Evolutionary conservation across 1,139 yeast species (phyloP), one percentile per base, ranked within the genome.

Genomic region (Candida glucosophila): DNA sequence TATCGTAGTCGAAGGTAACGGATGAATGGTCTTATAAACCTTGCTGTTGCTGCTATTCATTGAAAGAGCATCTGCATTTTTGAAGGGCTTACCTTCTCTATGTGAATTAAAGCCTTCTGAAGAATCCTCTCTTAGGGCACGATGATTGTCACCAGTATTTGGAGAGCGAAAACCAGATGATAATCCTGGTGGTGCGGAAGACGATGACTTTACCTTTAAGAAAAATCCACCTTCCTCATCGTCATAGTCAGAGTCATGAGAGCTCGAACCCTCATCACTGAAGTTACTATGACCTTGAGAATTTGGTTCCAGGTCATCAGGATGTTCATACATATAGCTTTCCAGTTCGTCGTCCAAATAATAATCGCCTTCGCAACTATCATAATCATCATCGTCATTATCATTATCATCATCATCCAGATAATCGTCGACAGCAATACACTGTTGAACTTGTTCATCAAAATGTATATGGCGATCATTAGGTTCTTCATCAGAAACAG

Each of bases 391-490:
- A 22, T 30, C 34, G 15, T 34, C 37, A 8, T 33, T 33, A 13
- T 47, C 44, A 15, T 37, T 40, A 19, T 47, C 47, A 26, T 56
- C 62, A 15, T 60, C 68, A 25, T 56, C 63, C 6, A 54, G 46
- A 25, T 38, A 47, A 10, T 52, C 45, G 34, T 75, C 74, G 12
- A 83, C 48, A 0, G 93, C 85, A 32, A 81, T 73, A 50, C 97
- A 88, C 53, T 90, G 97, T 47, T 82, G 88, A 15, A 90, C 98
- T 32, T 86, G 74, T 44, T 85, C 93, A 46, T 80, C 88, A 55
- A 90, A 90, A 54, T 86, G 97, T 31, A 88, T 86, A 38, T 70
- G 90, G 34, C 90, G 67, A 24, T 55, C 59, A 29, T 53, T 57
- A n/a, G n/a, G n/a, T n/a, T n/a, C n/a, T n/a, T n/a, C n/a, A n/a